Evolutionary conservation across 768 basidiomycete genomes (phyloP), one percentile per base, ranked within the genome.

Genomic region (Royoungia palumana): DNA sequence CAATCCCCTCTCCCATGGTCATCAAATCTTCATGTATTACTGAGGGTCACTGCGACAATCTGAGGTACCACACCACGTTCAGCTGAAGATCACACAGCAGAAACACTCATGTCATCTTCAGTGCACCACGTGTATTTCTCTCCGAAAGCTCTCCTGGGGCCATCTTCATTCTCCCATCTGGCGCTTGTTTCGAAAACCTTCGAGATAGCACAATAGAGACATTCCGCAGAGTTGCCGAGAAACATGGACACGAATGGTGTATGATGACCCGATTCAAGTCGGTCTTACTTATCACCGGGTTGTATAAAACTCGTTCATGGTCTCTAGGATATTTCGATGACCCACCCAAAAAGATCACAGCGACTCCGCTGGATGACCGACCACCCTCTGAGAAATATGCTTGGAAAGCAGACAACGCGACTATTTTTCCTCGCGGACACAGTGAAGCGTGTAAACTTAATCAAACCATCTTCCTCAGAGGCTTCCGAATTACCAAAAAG

Each of bases 391-490:
- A 28, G 11, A 28, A 28, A 28, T 28, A 28, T 10, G 2, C 28
- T 8, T 28, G 28, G 28, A 28, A 28, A 2, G 28, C 28, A 28
- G 28, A 28, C 8, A 28, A 8, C 8, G 28, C 5, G 3, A 28
- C 6, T 11, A 28, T 28, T 9, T 28, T 28, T 10, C 28, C 28
- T 12, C 5, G 5, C 28, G 28, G 28, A 28, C 28, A 28, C 9
- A 28, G 13, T 2, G 30, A 30, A 13, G 30, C 2, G 14, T 1
- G 6, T 6, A 13, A 3, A 14, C 8, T 2, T 3, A 50, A 56
- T 28, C 55, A 56, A 37, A 54, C 52, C 11, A 12, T 56, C 7
- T 14, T 56, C 20, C 39, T 56, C 14, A 38, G 38, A 22, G 55
- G 52, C 5, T 54, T 56, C 40, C 49, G 35, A 35, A 44, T 55